phyloP scores from a whole-genome alignment of 2,329 filamentous ascomycete genomes.

The Orbilia ellipsospora region DNA sequence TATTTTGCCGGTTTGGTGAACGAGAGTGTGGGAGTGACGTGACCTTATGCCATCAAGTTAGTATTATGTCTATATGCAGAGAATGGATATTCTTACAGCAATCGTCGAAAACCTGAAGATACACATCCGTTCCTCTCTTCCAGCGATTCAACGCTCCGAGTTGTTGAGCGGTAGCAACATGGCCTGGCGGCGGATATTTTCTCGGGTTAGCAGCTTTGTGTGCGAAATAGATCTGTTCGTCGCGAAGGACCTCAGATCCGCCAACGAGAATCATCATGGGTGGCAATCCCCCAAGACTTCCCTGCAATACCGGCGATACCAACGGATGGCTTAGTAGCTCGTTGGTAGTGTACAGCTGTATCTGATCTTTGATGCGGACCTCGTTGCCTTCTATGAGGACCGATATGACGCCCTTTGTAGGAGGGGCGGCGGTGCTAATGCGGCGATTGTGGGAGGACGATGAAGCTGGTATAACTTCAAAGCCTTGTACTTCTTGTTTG shows the following conservation, averaged over 20 bases:
- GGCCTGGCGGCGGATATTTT: conserved; percentile 76
- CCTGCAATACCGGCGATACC: conserved; percentile 87
- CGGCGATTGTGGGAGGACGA: conserved; percentile 1
- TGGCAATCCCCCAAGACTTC: conserved; percentile 87
- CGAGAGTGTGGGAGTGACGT: conserved; percentile 80
- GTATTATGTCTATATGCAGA: not conserved
- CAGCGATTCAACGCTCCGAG: conserved; percentile 70
- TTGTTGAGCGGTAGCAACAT: conserved; percentile 62
- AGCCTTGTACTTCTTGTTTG: conserved; percentile 62
- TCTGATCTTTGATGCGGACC: conserved; percentile 85
- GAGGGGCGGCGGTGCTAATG: conserved; percentile 14
- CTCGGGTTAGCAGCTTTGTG: conserved; percentile 91
- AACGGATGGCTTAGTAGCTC: conserved; percentile 85
- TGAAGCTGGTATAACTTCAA: conserved; percentile 58
- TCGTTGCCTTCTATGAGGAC: conserved; percentile 77
- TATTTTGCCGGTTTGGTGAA: conserved; percentile 96
- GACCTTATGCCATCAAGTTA: conserved; percentile 14
- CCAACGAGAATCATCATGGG: conserved; percentile 86
- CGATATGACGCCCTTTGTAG: conserved; percentile 61
- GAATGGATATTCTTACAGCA: conserved; percentile 69
- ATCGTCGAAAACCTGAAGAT: conserved; percentile 95
- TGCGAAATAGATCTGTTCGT: conserved; percentile 94
- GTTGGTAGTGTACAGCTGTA: conserved; percentile 85
- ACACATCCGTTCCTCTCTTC: conserved; percentile 76
- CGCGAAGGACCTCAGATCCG: conserved; percentile 86